A percentile compares a stretch with the other conserved stretches of the same genome.
Evolutionary conservation across 1,284 basidiomycete genomes (phyloP).

Genomic region (Ceratobasidium sp.): DNA sequence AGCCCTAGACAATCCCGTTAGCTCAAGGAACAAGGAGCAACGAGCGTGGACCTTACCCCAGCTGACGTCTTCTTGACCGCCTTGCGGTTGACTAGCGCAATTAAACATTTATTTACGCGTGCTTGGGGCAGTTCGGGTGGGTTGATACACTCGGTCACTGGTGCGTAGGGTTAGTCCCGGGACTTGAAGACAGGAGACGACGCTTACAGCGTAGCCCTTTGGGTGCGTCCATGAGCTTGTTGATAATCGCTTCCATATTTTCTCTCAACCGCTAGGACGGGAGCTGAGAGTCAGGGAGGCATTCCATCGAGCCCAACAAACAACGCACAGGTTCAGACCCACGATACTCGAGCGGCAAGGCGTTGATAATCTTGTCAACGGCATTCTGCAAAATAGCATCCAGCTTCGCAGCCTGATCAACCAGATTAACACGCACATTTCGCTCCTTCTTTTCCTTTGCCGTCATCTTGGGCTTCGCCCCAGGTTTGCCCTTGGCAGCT

Average conservation of each 20-base stretch:
- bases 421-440: conserved; percentile 61
- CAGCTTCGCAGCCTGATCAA: background rate
- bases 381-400: conserved; percentile 52
- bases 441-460: conserved; percentile 88
- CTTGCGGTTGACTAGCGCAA: conserved; percentile 90
- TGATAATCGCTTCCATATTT: conserved; percentile 83
- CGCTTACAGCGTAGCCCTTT: conserved; percentile 47
- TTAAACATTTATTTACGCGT: conserved; percentile 92
- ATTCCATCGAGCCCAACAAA: background rate
- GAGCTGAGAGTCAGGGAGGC: background rate
- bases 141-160: conserved; percentile 84
- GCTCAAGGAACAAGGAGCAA: background rate
- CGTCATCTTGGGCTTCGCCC: conserved; percentile 71
- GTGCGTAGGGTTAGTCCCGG: conserved; percentile 26
- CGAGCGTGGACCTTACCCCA: background rate
- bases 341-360: conserved; percentile 90
- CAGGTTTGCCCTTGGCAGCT: conserved; percentile 54
- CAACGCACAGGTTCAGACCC: conserved; percentile 82
- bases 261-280: conserved; percentile 72
- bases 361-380: conserved; percentile 81
- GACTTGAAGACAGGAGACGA: background rate
- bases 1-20: conserved; percentile 7
- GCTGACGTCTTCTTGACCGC: conserved; percentile 73
- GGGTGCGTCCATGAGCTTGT: conserved; percentile 72
- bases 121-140: conserved; percentile 89